Evolutionary conservation across 768 basidiomycete genomes (phyloP).

Genomic region (Tulasnella sp.): DNA sequence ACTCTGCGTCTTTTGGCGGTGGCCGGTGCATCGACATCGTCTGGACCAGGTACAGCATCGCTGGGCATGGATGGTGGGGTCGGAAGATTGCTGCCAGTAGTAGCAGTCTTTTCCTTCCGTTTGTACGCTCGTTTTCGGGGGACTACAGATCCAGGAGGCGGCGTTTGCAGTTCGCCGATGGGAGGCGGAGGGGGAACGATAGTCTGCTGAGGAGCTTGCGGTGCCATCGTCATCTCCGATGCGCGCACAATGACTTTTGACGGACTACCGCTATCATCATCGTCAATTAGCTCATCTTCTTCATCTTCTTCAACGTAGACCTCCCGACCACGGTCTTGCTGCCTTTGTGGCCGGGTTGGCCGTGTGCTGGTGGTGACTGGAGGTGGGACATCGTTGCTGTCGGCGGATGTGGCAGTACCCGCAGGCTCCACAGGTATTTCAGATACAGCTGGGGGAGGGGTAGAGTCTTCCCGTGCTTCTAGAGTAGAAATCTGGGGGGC

Average conservation of each 20-base stretch:
- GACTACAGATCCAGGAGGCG: background rate
- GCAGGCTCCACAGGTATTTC: background rate
- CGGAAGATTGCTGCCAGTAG: background rate
- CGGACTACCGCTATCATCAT: slow-evolving; percentile 6
- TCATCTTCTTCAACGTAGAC: slow-evolving; percentile 11
- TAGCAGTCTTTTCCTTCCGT: background rate
- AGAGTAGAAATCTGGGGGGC: slow-evolving; percentile 8
- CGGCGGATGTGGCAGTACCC: background rate
- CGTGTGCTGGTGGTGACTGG: background rate
- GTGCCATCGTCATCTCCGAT: background rate
- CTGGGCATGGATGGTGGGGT: too few relatives aligned
- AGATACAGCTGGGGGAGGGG: background rate
- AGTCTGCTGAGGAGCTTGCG: background rate
- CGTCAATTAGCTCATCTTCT: slow-evolving; percentile 11
- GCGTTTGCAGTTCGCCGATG: background rate
- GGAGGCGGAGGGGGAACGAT: background rate
- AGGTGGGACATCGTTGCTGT: background rate
- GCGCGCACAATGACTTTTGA: background rate
- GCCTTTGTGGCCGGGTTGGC: background rate
- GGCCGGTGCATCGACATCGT: too few relatives aligned
- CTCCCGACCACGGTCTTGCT: background rate
- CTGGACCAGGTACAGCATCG: background rate
- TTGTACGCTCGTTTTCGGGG: slow-evolving; percentile 1
- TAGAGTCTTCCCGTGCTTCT: background rate
- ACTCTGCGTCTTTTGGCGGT: slow-evolving; percentile 1